Evolutionary conservation across 208 protist genomes (phyloP), one percentile per base, ranked within the genome.

Genomic region (Entamoeba histolytica): DNA sequence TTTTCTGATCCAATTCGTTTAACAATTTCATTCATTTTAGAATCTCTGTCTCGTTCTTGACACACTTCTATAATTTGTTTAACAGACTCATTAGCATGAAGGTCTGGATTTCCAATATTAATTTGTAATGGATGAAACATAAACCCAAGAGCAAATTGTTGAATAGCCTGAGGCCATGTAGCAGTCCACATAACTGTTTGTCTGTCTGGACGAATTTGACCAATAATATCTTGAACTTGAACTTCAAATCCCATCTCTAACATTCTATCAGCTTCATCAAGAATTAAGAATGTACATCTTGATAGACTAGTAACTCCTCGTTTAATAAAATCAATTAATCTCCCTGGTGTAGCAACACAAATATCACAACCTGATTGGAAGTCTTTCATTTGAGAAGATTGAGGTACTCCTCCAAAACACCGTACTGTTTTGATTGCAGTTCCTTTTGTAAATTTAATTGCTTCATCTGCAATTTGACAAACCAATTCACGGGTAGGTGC

Each of bases 181-280:
- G 96, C 96, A 50, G 92, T 94, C 39, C 95, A 96, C 94, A 96
- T 95, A 23, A 96, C 49, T 10, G 95, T 95, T 92, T 96, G 96
- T n/a, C 49, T 49, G 3, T 91, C 35, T 23, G n/a, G 35, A 7
- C 35, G 12, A 39, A 91, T 91, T 91, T 91, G 78, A 57, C 17
- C 10, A 57, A 23, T 57, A 57, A 23, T 19, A 57, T 47, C 44
- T 94, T 99, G 98, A 95, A 99, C 98, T 96, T 99, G 98, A 35
- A 98, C 98, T 94, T 98, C 98, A 96, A 99, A 99, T 57, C 98
- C 98, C 92, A 97, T 93, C n/a, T 96, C 97, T n/a, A 99, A 97
- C 98, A 99, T 99, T 51, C 99, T 98, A 95, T 99, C 99, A 91
- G 98, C 98, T 95, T 99, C 98, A 95, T 99, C 99, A 31, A 99